A percentile compares a stretch with the other conserved stretches of the same genome.
These are phyloP conservation scores for Pueraria montana DNA, from an alignment of 306 rosid genomes.

Conservation along the genomic window DNA sequence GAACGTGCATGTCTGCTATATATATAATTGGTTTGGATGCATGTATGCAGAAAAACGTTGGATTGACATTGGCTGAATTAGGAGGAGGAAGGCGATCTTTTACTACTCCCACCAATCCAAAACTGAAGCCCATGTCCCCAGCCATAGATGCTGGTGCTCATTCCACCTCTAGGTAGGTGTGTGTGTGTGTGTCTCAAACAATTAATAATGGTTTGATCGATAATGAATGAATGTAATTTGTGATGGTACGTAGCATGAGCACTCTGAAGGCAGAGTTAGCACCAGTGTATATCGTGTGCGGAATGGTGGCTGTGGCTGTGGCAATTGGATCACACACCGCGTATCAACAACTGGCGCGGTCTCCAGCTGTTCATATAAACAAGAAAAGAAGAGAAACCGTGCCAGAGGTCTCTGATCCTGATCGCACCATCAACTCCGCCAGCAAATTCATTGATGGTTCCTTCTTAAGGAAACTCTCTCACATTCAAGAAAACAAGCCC, in stretches of 20 bases:
- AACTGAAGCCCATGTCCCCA: constrained; percentile 43
- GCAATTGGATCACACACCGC: constrained; percentile 50
- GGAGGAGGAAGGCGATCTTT: constrained; percentile 50
- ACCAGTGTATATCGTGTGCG: constrained; percentile 47
- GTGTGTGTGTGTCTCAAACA: no score
- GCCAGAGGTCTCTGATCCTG: constrained; percentile 53
- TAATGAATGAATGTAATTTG: no score
- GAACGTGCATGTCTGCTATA: no score
- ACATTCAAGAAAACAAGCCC: constrained; percentile 33
- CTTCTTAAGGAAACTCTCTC: constrained; percentile 45
- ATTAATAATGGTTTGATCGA: no score
- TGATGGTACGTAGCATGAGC: constrained; percentile 46
- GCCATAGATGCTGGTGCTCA: constrained; percentile 13
- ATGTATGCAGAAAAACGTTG: constrained; percentile 36
- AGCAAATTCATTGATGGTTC: constrained; percentile 56
- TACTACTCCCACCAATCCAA: constrained; percentile 44
- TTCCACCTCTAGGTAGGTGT: constrained; percentile 39
- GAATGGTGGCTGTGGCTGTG: constrained; percentile 44
- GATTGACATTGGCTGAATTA: neutral
- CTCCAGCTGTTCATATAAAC: constrained; percentile 53
- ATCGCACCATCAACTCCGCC: constrained; percentile 39
- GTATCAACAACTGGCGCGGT: constrained; percentile 44
- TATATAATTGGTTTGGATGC: no score
- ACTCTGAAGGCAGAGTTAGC: constrained; percentile 47
- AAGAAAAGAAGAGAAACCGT: constrained; percentile 51